Conservation (phyloP, 495 filamentous ascomycete species). For the Aspergillus incahuasiensis region DNA sequence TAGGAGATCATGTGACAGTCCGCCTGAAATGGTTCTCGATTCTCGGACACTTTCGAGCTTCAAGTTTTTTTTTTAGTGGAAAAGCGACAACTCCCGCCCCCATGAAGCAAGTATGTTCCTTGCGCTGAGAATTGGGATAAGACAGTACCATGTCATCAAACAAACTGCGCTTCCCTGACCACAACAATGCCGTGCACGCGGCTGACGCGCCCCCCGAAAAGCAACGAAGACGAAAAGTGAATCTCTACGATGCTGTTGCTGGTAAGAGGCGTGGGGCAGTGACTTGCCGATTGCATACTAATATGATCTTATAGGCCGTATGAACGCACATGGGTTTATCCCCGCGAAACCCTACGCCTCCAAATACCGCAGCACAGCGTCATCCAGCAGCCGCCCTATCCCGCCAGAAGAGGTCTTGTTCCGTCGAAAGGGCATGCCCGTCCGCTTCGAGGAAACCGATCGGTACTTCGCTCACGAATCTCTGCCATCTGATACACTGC, state of each 20-base stretch:
- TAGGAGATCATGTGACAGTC: too few relatives aligned
- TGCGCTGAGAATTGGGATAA: not conserved
- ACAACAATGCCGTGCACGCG: slow-evolving; percentile 1
- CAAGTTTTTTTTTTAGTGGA: not conserved
- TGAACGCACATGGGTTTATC: slow-evolving; percentile 42
- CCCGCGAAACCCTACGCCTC: slow-evolving; percentile 31
- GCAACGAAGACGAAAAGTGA: slow-evolving; percentile 38
- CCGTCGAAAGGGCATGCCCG: slow-evolving; percentile 54
- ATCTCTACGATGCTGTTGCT: slow-evolving; percentile 76
- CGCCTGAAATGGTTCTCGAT: too few relatives aligned
- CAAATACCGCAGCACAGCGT: slow-evolving; percentile 47
- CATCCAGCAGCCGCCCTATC: slow-evolving; percentile 47
- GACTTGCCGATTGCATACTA: not conserved
- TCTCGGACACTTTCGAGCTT: not conserved
- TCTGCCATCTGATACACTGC: slow-evolving; percentile 54
- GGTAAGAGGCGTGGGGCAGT: slow-evolving; percentile 42
- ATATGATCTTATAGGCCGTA: slow-evolving; percentile 46
- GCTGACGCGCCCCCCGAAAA: slow-evolving; percentile 7
- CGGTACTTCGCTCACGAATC: slow-evolving; percentile 60
- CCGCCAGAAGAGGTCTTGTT: slow-evolving; percentile 76
- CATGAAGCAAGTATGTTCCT: not conserved
- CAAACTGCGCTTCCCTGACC: not conserved
- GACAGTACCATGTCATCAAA: not conserved
- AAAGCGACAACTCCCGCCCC: not conserved
- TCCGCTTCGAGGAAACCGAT: slow-evolving; percentile 63